Evolutionary conservation across 2,329 filamentous ascomycete species (phyloP), one percentile per base, ranked within the genome.

Genomic region (Ceratocystis diversiconidia): DNA sequence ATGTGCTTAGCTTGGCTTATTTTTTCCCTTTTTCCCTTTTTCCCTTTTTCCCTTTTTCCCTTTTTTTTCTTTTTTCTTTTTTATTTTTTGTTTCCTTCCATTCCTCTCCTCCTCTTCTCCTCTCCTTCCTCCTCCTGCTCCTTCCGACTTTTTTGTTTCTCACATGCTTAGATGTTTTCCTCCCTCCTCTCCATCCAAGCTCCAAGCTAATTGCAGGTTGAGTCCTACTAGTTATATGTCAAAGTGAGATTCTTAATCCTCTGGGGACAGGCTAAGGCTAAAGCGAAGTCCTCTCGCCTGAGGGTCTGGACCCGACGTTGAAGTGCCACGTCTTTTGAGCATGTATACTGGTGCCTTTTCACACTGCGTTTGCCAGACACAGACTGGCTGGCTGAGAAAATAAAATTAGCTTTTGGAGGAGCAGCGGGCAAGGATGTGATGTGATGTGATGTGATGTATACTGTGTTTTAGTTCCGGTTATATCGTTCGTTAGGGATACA

Each of bases 171-270:
- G 12, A 10, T 50, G 8, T 50, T 50, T 25, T 50, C 25, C 52
- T 50, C n/a, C 46, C 46, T 22, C 22, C 5, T 57, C 22, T 57
- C 52, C 52, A 57, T 57, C 52, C 52, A 30, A 57, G 52, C 52
- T 57, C 8, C 22, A 28, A 28, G 28, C 22, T 30, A 57, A 57
- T 57, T 32, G 17, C 52, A 57, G 52, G 22, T 30, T 22, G 17
- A 30, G 22, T 28, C 30, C 52, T 30, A 12, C 17, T 57, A 57
- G 22, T 15, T 30, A 30, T 28, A 57, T n/a, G 52, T 57, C 52
- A 57, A 55, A 30, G 52, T 57, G 52, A 57, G 52, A 57, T 57
- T 57, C 52, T 57, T 57, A 57, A 57, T 57, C 22, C 12, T 30
- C 22, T 57, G 3, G 10, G 7, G 15, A 57, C 52, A 32, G 30